Conservation (phyloP, 192 early-diverging fungal species). For the Jimgerdemannia flammicorona region DNA sequence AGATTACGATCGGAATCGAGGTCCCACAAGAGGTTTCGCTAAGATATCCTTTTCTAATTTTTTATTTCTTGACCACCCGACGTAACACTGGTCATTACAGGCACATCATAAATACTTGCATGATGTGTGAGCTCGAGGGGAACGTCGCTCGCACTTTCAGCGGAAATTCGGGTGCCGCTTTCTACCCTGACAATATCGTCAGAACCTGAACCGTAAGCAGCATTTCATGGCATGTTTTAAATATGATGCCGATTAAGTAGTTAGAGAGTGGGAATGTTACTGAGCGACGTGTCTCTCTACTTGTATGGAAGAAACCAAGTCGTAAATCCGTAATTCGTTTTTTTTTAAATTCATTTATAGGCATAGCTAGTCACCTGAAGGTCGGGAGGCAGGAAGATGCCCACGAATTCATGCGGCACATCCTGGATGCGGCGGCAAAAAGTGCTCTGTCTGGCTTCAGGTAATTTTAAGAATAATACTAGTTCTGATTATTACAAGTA, state of each 20-base stretch:
- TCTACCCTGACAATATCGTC: conserved; percentile 65
- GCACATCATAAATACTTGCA: conserved; percentile 59
- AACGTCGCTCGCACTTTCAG: conserved; percentile 59
- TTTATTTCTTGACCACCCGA: too few species aligned
- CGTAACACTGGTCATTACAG: conserved; percentile 22
- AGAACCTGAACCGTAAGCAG: conserved; percentile 56
- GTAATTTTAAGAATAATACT: too few species aligned
- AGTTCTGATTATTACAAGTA: too few species aligned
- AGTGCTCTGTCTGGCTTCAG: conserved; percentile 47
- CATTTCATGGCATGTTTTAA: neutral
- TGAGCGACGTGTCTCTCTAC: too few species aligned
- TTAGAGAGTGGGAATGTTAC: too few species aligned
- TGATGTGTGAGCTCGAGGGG: conserved; percentile 67
- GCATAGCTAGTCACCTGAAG: conserved; percentile 75
- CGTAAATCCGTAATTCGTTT: too few species aligned
- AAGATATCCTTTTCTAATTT: too few species aligned
- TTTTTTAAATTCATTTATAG: conserved; percentile 17
- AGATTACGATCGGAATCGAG: too few species aligned
- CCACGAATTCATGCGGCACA: conserved; percentile 78
- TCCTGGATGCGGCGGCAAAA: conserved; percentile 69
- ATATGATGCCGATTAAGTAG: too few species aligned
- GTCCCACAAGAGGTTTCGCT: neutral
- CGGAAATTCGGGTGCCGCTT: conserved; percentile 34
- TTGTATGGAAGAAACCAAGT: too few species aligned
- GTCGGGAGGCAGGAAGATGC: conserved; percentile 86